Evolutionary conservation across 805 yeast species (phyloP).

Genomic region (Candida chauliodis): DNA sequence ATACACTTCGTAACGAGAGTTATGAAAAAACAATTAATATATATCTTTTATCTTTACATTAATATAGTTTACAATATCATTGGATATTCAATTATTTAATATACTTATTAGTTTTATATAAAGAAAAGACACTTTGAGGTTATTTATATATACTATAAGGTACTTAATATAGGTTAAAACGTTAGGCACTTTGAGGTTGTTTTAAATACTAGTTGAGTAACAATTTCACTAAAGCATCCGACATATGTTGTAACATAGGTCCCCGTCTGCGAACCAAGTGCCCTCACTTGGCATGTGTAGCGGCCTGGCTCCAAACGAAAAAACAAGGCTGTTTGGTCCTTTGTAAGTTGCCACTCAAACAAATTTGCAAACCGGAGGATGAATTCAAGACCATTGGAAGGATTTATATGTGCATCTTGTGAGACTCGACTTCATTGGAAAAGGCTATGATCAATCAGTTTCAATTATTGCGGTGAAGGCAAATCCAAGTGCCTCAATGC

Average conservation of each 20-base stretch:
- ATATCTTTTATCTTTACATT: no score
- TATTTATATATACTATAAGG: no score
- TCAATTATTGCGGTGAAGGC: background rate
- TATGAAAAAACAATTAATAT: no score
- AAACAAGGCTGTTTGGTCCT: background rate
- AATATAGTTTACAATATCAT: no score
- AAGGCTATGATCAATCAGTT: background rate
- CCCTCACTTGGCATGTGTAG: background rate
- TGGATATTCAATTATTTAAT: no score
- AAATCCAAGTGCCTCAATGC: background rate
- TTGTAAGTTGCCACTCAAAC: background rate
- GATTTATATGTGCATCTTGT: background rate
- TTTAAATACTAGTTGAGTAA: no score
- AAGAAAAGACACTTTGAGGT: no score
- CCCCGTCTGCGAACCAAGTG: background rate
- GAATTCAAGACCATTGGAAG: background rate
- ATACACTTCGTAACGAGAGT: no score
- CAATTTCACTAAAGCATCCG: no score
- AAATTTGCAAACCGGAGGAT: background rate
- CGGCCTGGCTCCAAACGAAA: background rate
- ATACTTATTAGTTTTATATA: no score
- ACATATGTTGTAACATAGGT: background rate
- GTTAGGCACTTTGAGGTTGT: no score
- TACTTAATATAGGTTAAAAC: no score
- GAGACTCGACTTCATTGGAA: background rate